Percentiles rank a stretch among this genome's conserved stretches.
These are phyloP conservation scores for Suillus luteus DNA, from an alignment of 768 basidiomycete genomes.

Conservation along the genomic window DNA sequence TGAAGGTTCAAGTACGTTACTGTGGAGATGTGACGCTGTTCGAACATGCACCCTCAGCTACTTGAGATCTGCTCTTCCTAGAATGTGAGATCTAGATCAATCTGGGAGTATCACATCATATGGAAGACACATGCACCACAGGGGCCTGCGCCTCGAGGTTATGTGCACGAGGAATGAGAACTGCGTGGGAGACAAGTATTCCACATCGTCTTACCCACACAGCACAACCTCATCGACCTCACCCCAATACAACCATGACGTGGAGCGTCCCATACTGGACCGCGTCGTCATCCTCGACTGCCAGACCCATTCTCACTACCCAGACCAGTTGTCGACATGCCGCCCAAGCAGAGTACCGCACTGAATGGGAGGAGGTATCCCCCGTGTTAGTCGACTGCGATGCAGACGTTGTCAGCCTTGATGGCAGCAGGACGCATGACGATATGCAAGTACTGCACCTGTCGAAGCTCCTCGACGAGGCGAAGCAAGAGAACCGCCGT, in stretches of 20 bases:
- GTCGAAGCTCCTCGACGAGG: neutral
- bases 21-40: neutral
- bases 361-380: slow-evolving; percentile 7
- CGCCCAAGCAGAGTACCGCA: neutral
- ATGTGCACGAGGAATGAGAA: slow-evolving; percentile 3
- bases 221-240: neutral
- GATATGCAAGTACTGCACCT: slow-evolving; percentile 7
- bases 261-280: slow-evolving; percentile 8
- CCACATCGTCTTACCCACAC: neutral
- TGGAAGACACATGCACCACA: neutral
- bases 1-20: slow-evolving; percentile 5
- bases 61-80: neutral
- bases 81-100: slow-evolving; percentile 1
- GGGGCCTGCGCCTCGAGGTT: neutral
- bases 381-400: slow-evolving; percentile 11
- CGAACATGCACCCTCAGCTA: neutral
- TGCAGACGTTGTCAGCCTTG: slow-evolving; percentile 12
- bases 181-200: neutral
- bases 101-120: neutral
- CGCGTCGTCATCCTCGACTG: neutral
- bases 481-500: slow-evolving; percentile 8
- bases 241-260: neutral
- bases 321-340: neutral
- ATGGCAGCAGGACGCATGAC: slow-evolving; percentile 1
- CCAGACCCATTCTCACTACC: slow-evolving; percentile 1